Percentiles rank a stretch among this genome's conserved stretches.
Evolutionary conservation across 1,284 basidiomycete genomes (phyloP).

Genomic region (Schizopora paradoxa): DNA sequence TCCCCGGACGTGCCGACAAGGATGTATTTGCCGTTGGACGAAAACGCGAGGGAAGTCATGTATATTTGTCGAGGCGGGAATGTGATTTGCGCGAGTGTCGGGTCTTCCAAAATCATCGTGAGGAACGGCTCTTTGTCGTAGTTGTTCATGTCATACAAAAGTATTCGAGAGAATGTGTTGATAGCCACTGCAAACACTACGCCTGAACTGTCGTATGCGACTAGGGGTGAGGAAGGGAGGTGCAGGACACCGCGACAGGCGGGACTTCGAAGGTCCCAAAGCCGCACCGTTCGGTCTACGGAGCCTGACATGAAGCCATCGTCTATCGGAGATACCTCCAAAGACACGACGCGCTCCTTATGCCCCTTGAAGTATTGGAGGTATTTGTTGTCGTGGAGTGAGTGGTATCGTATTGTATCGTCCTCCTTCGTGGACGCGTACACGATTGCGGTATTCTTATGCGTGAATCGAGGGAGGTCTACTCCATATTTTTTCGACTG

Average conservation of each 20-base stretch:
- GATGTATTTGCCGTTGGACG: constrained; percentile 84
- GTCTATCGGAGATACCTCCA: constrained; percentile 90
- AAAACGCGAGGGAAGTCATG: constrained; percentile 90
- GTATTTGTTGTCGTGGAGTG: constrained; percentile 94
- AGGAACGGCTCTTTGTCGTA: constrained; percentile 92
- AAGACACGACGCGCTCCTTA: constrained; percentile 80
- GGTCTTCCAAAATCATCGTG: constrained; percentile 77
- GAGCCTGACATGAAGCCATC: constrained; percentile 96
- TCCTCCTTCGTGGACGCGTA: constrained; percentile 95
- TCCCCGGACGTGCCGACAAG: constrained; percentile 90
- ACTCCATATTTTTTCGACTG: constrained; percentile 97
- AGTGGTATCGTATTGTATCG: constrained; percentile 92
- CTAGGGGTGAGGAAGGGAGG: constrained; percentile 70
- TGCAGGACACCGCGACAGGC: constrained; percentile 70
- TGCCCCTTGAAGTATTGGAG: constrained; percentile 95
- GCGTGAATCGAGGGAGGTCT: constrained; percentile 91
- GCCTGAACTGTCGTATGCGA: constrained; percentile 88
- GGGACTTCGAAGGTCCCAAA: constrained; percentile 90
- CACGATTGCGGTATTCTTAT: constrained; percentile 79
- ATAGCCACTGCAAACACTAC: constrained; percentile 91
- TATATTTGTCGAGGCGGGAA: constrained; percentile 85
- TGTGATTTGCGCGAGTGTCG: constrained; percentile 62
- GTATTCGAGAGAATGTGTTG: constrained; percentile 78
- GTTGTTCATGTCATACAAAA: constrained; percentile 85
- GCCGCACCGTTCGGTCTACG: constrained; percentile 88